Evolutionary conservation across 352 stramenopile genomes (phyloP), one percentile per base, ranked within the genome.

Genomic region (Plasmopara halstedii): DNA sequence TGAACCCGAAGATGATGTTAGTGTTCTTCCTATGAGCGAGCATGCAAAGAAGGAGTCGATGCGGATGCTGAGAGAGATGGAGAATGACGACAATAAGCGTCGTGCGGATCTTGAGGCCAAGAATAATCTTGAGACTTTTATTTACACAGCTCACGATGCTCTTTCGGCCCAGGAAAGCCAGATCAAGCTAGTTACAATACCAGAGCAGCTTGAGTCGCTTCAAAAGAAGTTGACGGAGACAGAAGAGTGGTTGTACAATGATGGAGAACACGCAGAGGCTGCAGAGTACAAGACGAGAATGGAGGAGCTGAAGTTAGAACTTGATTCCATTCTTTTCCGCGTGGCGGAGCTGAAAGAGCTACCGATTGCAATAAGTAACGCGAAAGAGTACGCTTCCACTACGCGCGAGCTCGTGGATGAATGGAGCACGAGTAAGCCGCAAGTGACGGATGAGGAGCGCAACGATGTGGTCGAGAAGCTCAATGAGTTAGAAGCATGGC

Each of bases 221-320:
- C 44, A 59, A 19, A 65, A 73, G 19, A 69, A 81, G 49, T 66
- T 93, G 0, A 69, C 84, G 25, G 82, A 88, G 47, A 87, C 81
- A 4, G 85, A 96, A 53, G 86, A 96, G 26, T 98, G 93, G 92
- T 61, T 98, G 42, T 95, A 95, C 58, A 85, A 97, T 33, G 88
- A 97, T 27, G 88, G 83, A 36, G 91, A 94, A 43, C 82, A 85
- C 59, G 85, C 88, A 14, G 83, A 90, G 15, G 64, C 90, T 34
- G 56, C 67, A 6, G 84, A 82, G 25, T 96, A 95, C 65, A 76
- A 94, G 47, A 75, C 78, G 40, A 96, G 95, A 56, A 82, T 88
- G 59, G 62, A 62, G 20, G 66, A 71, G 32, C 53, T 98, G 10
- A 72, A 88, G n/a, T 69, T 55, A 40, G 82, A 90, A 19, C 70